Base-by-base conservation (phyloP, 805 yeast genomes). In the Phaffomyces thermotolerans region DNA sequence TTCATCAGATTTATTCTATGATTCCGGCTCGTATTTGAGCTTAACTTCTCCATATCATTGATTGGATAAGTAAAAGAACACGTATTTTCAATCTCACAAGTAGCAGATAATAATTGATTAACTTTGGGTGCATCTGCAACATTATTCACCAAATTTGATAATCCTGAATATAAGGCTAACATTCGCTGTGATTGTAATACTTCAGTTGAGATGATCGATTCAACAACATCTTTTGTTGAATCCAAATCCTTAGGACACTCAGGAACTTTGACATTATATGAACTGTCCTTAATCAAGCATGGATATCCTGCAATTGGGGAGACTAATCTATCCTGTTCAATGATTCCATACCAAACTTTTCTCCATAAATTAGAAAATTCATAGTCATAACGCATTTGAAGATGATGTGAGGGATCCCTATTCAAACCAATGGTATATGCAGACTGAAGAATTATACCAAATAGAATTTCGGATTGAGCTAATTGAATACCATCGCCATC, bases 401-500 rank as follows among this genome's bases (percentile, higher is more conserved):
- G 23, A 34, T 53, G 63, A 7, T 49, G 45, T 7, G 62, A 61
- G 0, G 79, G 75, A 40, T 75, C 81, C 39, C 76, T 57, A 48
- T 75, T 66, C 35, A 76, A 55, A 0, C 79, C 80, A 27, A 74
- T 52, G 4, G 68, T 58, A 36, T 64, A 52, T 0, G 76, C 75
- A 59, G 71, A 67, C 44, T 73, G 77, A 9, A 68, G 53, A 12
- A 69, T 53, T 22, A 69, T 49, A 3, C 68, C 67, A 13, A 64
- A 60, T 15, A 66, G 61, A 1, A 63, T 61, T 38, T 66, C 72
- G 0, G 69, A 56, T 36, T 69, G 74, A 3, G 66, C 60, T 6
- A 67, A 62, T 37, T 70, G 75, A 1, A 66, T 60, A 18, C 73
- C 76, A 52, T 71, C 75, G 29, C 75, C 74, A 47, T 68, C 72